These are phyloP conservation scores for Urochloa ruziziensis DNA, from an alignment of 176 grass and related monocot species.

Conservation along the genomic window DNA sequence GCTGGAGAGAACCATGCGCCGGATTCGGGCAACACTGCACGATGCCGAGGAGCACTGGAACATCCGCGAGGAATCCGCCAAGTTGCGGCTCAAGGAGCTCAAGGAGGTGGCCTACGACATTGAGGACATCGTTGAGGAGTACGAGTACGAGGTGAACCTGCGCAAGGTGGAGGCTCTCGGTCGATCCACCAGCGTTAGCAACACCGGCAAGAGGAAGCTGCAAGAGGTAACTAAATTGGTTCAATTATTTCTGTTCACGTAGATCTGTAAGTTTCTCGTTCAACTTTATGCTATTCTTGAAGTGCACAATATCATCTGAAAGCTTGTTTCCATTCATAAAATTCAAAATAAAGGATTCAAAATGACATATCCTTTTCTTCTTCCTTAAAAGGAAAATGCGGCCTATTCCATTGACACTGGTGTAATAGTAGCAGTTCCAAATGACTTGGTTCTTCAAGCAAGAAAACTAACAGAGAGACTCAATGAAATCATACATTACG, in stretches of 20 bases:
- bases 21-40: not conserved
- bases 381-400: too few species aligned
- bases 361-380: too few species aligned
- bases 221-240: not conserved
- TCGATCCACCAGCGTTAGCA: too few species aligned
- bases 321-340: too few species aligned
- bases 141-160: not conserved
- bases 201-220: not conserved
- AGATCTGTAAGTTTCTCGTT: too few species aligned
- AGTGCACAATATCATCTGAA: too few species aligned
- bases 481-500: conserved; percentile 25
- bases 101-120: not conserved
- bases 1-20: not conserved
- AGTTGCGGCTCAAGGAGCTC: conserved; percentile 18
- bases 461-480: conserved; percentile 18
- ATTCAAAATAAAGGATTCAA: too few species aligned
- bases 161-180: too few species aligned
- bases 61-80: not conserved
- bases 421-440: too few species aligned
- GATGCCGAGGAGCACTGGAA: conserved; percentile 16
- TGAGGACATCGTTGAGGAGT: not conserved
- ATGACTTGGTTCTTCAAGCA: not conserved
- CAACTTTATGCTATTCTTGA: too few species aligned
- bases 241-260: too few species aligned
- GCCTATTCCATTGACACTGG: too few species aligned